Base-by-base conservation (phyloP, 805 yeast genomes). In the Lachancea waltii region DNA sequence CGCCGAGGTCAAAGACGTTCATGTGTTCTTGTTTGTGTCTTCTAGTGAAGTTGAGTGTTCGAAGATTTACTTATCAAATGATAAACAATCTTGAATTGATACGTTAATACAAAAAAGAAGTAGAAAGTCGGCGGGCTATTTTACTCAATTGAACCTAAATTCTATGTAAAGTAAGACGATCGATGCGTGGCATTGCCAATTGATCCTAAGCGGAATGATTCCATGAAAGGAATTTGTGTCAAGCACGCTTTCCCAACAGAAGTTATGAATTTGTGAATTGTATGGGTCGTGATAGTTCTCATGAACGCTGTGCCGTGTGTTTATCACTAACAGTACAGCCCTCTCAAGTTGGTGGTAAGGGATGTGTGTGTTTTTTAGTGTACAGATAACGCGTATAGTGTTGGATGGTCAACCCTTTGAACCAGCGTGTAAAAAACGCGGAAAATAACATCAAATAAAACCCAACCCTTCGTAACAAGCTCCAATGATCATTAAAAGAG, bases 1-100 rank as follows among this genome's bases (percentile, higher is more conserved):
- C 50, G 14, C 39, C 44, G 18, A 43, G 39, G 30, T 44, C 35
- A 19, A 45, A 43, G 5, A 33, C 35, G 28, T 40, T 38, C 49
- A 45, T 47, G 9, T 24, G n/a, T 27, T 14, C 22, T 4, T 18
- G n/a, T 16, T 15, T 31, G 8, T 21, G 26, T 21, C 10, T 31
- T 10, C 14, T 11, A 15, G n/a, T 7, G 9, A n/a, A 11, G 26
- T n/a, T n/a, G n/a, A n/a, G n/a, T n/a, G n/a, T n/a, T n/a, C n/a
- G n/a, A n/a, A n/a, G n/a, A n/a, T n/a, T n/a, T n/a, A n/a, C n/a
- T n/a, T n/a, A n/a, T n/a, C n/a, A n/a, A n/a, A n/a, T n/a, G n/a
- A n/a, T n/a, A n/a, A n/a, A n/a, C n/a, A n/a, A n/a, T n/a, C n/a
- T n/a, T n/a, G n/a, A n/a, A n/a, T n/a, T n/a, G n/a, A n/a, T n/a